These are phyloP conservation scores for Boletus semigastroideus DNA, from an alignment of 1,284 basidiomycete species.

Conservation along the genomic window DNA sequence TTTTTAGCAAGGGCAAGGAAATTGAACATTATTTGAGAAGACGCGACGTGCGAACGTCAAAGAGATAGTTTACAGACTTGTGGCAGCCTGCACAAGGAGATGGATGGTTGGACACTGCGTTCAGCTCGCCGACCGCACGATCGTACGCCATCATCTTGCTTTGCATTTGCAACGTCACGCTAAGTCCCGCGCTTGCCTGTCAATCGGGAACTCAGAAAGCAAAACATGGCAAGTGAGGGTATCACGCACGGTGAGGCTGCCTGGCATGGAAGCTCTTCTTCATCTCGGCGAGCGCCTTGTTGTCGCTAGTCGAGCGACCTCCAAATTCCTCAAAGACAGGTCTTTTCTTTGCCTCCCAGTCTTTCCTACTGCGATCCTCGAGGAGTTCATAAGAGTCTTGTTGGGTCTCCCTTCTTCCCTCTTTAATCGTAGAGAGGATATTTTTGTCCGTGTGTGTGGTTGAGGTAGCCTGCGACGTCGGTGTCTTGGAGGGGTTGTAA, in stretches of 20 bases:
- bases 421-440: conserved; percentile 90
- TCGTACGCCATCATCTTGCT: conserved; percentile 96
- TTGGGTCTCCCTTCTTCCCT: conserved; percentile 82
- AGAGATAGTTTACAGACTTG: conserved; percentile 50
- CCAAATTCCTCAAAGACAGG: conserved; percentile 88
- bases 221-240: background rate
- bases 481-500: conserved; percentile 89
- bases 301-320: conserved; percentile 58
- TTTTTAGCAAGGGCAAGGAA: conserved; percentile 73
- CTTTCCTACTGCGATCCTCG: conserved; percentile 73
- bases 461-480: conserved; percentile 85
- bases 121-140: conserved; percentile 73
- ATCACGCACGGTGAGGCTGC: conserved; percentile 47
- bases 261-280: conserved; percentile 64
- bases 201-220: conserved; percentile 9
- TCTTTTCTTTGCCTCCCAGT: conserved; percentile 90
- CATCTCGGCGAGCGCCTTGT: conserved; percentile 52
- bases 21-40: conserved; percentile 63
- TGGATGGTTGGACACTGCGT: conserved; percentile 74
- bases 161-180: conserved; percentile 76
- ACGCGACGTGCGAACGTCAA: conserved; percentile 23
- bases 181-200: conserved; percentile 51
- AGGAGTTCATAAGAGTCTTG: conserved; percentile 82
- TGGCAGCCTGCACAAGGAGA: conserved; percentile 62
- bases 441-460: conserved; percentile 93